phyloP scores from a whole-genome alignment of 1,139 yeast species.

The Blastobotrys apis region DNA sequence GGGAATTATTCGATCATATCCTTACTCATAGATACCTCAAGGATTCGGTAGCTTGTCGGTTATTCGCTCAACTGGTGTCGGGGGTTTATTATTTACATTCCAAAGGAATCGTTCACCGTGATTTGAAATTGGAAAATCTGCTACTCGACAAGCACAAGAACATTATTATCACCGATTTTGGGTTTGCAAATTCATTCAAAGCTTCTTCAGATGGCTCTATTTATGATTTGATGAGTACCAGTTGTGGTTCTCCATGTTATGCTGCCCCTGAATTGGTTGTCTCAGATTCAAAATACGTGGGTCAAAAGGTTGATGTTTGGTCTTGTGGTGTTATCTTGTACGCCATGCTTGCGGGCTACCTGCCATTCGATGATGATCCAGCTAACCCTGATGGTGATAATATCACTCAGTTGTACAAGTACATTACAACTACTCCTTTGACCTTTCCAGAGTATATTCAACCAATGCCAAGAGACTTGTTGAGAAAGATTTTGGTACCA shows the following conservation, averaged over 20 bases:
- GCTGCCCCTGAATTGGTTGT: conserved; percentile 97
- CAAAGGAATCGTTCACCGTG: conserved; percentile 79
- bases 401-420: conserved; percentile 83
- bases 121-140: conserved; percentile 65
- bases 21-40: conserved; percentile 80
- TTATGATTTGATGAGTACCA: conserved; percentile 80
- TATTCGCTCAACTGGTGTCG: conserved; percentile 88
- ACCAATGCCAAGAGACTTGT: conserved; percentile 86
- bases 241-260: conserved; percentile 97
- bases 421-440: conserved; percentile 84
- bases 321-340: conserved; percentile 91
- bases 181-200: conserved; percentile 86
- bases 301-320: conserved; percentile 96
- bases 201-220: conserved; percentile 29
- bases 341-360: conserved; percentile 95
- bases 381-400: conserved; percentile 95
- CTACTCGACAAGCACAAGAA: conserved; percentile 75
- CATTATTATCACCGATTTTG: conserved; percentile 77
- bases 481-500: conserved; percentile 78
- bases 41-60: conserved; percentile 77
- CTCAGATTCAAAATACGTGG: conserved; percentile 81
- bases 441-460: conserved; percentile 94
- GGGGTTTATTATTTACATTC: conserved; percentile 91
- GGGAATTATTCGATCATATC: conserved; percentile 92
- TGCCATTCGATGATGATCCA: conserved; percentile 97